These are phyloP conservation scores for Stramenopiles sp. DNA, from an alignment of 352 stramenopile species.

Conservation along the genomic window DNA sequence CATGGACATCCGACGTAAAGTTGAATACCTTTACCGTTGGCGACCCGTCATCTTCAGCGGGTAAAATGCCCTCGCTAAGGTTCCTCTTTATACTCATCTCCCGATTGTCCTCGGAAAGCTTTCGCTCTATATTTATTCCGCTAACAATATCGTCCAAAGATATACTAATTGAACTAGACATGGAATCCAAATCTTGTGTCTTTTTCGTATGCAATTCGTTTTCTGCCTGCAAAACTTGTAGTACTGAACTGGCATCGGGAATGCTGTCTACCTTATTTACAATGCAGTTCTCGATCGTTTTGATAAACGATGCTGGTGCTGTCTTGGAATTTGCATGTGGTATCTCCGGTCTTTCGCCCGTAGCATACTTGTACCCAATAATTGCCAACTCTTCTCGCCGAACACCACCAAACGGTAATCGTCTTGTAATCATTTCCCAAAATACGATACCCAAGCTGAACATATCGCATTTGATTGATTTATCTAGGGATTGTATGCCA, in stretches of 20 bases:
- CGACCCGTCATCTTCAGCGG: too few species aligned
- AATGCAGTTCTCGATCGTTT: background rate
- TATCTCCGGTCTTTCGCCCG: slow-evolving; percentile 23
- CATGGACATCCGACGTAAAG: background rate
- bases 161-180: too few species aligned
- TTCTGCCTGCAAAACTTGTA: background rate
- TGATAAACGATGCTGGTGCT: background rate
- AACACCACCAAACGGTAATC: slow-evolving; percentile 66
- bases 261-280: background rate
- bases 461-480: slow-evolving; percentile 54
- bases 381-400: slow-evolving; percentile 56
- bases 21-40: background rate
- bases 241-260: background rate
- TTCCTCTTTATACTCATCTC: too few species aligned
- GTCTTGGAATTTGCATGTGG: background rate
- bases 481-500: slow-evolving; percentile 50
- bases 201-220: background rate
- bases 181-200: background rate
- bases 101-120: too few species aligned
- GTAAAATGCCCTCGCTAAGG: too few species aligned
- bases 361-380: slow-evolving; percentile 23
- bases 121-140: too few species aligned
- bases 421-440: slow-evolving; percentile 69
- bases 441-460: slow-evolving; percentile 75
- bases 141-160: too few species aligned